Evolutionary conservation across 352 stramenopile species (phyloP), one percentile per base, ranked within the genome.

Genomic region (Pythium coloratum): DNA sequence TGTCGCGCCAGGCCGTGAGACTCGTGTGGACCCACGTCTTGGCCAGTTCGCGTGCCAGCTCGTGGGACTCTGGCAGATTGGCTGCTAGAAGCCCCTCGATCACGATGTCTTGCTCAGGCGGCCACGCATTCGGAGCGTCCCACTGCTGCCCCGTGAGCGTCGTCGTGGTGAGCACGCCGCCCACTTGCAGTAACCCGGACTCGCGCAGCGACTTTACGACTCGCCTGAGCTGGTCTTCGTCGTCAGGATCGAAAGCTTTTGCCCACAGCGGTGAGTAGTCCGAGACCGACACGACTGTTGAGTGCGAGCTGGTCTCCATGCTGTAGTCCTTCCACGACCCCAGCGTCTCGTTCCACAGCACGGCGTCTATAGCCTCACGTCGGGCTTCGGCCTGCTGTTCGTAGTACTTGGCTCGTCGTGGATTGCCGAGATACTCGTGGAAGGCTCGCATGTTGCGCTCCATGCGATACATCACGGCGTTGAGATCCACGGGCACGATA

Each of bases 81-180:
- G 80, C 70, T 0, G 75, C 69, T 10, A 90, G 68, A 59, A 97
- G 73, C 1, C 88, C 90, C 77, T 94, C 84, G 14, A 96, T 75
- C 33, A 94, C 55, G 33, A 96, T 87, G 59, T 92, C 79, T 62
- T 96, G 86, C 67, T 93, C 76, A 0, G 90, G 90, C 0, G 90
- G 82, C 90, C 90, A 97, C 33, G 86, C 86, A 38, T 96, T 96
- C 0, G 90, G 90, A 20, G 85, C 76, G 50, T 93, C 85, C 90
- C 90, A 97, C 77, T 97, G 90, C 61, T 97, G 84, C 0, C 89
- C 89, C 13, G 89, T 91, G 55, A 81, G 80, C 18, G 73, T 76
- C 9, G 64, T 84, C 18, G 90, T 94, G 9, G 89, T 91, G 56
- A 86, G 72, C 4, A 95, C 70, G 24, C 90, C 90, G 30, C 76